These are phyloP conservation scores for Ballota nigra DNA, from an alignment of 257 asterid species.

Conservation along the genomic window DNA sequence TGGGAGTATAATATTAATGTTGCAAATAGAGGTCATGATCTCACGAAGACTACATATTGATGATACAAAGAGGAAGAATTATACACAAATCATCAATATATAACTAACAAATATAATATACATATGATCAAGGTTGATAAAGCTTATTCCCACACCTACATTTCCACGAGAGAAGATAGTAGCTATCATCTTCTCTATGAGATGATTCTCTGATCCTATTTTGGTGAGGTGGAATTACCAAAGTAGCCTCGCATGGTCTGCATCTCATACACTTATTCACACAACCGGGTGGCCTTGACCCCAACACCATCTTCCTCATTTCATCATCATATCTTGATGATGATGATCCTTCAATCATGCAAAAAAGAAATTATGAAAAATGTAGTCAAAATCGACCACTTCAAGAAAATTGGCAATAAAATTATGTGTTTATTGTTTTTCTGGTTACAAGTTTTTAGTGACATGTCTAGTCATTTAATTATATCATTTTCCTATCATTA, in stretches of 20 bases:
- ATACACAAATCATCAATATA: not conserved
- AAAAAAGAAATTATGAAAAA: not conserved
- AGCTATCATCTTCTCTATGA: slow-evolving; percentile 54
- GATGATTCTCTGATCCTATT: slow-evolving; percentile 4
- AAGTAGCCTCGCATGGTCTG: slow-evolving; percentile 66
- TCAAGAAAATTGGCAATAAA: no score
- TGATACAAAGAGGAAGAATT: not conserved
- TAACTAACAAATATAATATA: not conserved
- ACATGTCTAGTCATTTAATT: no score
- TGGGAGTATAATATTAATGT: no score
- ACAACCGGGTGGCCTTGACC: slow-evolving; percentile 76
- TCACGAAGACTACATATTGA: not conserved
- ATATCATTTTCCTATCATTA: no score
- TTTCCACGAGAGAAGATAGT: slow-evolving; percentile 74
- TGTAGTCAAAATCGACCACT: not conserved
- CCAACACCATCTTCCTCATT: slow-evolving; percentile 50
- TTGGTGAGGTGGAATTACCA: slow-evolving; percentile 58
- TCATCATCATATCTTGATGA: slow-evolving; percentile 25
- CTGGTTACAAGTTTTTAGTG: no score
- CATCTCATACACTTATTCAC: slow-evolving; percentile 63
- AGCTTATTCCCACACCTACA: slow-evolving; percentile 68
- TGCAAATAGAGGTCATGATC: no score
- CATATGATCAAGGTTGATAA: slow-evolving; percentile 42
- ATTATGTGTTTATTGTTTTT: no score
- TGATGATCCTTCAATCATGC: slow-evolving; percentile 14